Evolutionary conservation across 495 filamentous ascomycete genomes (phyloP), one percentile per base, ranked within the genome.

Genomic region (Amniculicola lignicola): DNA sequence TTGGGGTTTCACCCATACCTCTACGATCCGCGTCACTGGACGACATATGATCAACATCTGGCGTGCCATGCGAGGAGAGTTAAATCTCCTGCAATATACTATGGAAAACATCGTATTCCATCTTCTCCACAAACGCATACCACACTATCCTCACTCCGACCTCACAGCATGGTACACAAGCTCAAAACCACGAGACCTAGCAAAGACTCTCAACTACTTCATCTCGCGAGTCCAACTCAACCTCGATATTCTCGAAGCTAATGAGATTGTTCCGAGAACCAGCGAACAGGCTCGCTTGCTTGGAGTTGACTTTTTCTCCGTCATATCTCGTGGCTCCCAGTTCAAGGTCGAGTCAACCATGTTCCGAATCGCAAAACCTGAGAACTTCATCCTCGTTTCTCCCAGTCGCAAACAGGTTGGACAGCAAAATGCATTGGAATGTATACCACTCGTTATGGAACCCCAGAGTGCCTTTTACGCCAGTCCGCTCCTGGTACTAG

Each of bases 261-360:
- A 95, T 65, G 93, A 95, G 67, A 74, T 97, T 50, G 82, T 96
- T 41, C 75, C 89, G 1, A 78, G 93, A 41, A 96, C 89, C 3
- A 95, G 92, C 67, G 93, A 98, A 69, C 93, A 98, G 64, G 93
- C 93, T 12, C 81, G 94, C 38, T 75, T 98, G 25, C 80, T 98
- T 18, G 93, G 93, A 0, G 87, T 98, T 1, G 93, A 97, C 71
- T 98, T 97, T 70, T 92, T 89, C 68, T 94, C 90, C 0, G 91
- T 98, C 41, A 91, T 95, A 67, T 88, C 87, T 14, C 80, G 93
- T 28, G 94, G 93, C 22, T 96, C 90, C 6, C 93, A 98, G 67
- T 96, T 95, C 77, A 97, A 97, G 66, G 93, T 98, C 37, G 93
- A 98, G 72, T 95, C 90, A 1, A 81, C 96, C 59, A 97, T 98